Conservation (phyloP, 73 alveolate species). For the Stentor roeselii region DNA sequence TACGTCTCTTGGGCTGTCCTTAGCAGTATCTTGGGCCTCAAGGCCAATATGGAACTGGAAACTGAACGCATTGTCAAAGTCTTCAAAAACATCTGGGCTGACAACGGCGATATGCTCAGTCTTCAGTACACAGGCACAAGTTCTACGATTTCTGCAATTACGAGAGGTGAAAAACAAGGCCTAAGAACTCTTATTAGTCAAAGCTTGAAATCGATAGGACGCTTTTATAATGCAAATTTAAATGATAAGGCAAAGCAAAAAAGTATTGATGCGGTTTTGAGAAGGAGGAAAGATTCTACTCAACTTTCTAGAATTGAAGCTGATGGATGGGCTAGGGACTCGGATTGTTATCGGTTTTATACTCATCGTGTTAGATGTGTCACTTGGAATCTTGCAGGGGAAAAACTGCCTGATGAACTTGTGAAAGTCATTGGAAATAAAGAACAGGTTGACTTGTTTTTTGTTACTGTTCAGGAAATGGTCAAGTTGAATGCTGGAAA, state of each 20-base stretch:
- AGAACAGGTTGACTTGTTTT: conserved; percentile 64
- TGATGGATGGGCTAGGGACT: conserved; percentile 25
- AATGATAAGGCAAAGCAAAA: conserved; percentile 69
- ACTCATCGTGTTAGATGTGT: not conserved
- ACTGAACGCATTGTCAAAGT: not conserved
- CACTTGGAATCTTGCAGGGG: conserved; percentile 26
- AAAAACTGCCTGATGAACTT: not conserved
- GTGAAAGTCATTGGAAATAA: conserved; percentile 33
- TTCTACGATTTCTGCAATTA: conserved; percentile 73
- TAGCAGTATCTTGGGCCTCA: not conserved
- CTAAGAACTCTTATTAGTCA: conserved; percentile 58
- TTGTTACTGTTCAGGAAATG: conserved; percentile 78
- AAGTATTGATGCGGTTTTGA: conserved; percentile 53
- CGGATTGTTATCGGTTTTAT: not conserved
- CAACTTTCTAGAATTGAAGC: not conserved
- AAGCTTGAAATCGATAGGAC: conserved; percentile 62
- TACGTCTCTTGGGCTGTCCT: conserved; percentile 30
- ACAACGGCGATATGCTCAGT: conserved; percentile 83
- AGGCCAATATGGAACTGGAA: not conserved
- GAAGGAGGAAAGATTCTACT: conserved; percentile 28
- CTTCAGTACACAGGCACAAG: conserved; percentile 89
- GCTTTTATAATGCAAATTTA: conserved; percentile 69
- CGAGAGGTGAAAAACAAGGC: conserved; percentile 74
- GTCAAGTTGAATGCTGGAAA: conserved; percentile 68
- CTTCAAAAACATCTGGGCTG: conserved; percentile 76